These are phyloP conservation scores for Citrus sp. DNA, from an alignment of 345 rosid genomes.

Conservation along the genomic window DNA sequence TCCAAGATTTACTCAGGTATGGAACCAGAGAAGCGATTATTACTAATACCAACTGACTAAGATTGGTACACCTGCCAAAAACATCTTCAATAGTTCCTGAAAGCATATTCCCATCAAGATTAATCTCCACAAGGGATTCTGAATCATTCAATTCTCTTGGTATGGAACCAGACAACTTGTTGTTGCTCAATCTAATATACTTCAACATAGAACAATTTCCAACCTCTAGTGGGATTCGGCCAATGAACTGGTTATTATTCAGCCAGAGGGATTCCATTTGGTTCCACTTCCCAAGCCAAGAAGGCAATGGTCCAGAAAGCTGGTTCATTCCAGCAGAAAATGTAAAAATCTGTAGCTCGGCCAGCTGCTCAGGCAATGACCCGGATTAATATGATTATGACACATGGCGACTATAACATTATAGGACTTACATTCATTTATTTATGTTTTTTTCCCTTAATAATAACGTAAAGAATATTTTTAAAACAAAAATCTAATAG, in stretches of 20 bases:
- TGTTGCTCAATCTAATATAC: slow-evolving; percentile 54
- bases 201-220: slow-evolving; percentile 61
- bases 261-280: slow-evolving; percentile 45
- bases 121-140: slow-evolving; percentile 50
- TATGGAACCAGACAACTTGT: slow-evolving; percentile 54
- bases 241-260: slow-evolving; percentile 52
- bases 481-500: no score
- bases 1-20: no score
- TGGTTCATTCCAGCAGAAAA: slow-evolving; percentile 74
- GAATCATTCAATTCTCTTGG: slow-evolving; percentile 49
- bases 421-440: no score
- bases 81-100: slow-evolving; percentile 60
- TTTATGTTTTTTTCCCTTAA: no score
- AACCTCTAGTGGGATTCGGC: slow-evolving; percentile 55
- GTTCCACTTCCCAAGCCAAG: slow-evolving; percentile 76
- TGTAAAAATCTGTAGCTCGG: slow-evolving; percentile 16
- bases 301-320: slow-evolving; percentile 14
- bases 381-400: slow-evolving; percentile 29
- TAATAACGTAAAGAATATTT: no score
- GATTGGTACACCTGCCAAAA: slow-evolving; percentile 52
- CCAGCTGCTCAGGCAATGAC: slow-evolving; percentile 7
- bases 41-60: slow-evolving; percentile 32
- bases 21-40: no score
- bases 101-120: slow-evolving; percentile 54
- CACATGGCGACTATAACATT: no score